Conservation (phyloP, 768 basidiomycete genomes). For the Kwoniella mangroviensis region DNA sequence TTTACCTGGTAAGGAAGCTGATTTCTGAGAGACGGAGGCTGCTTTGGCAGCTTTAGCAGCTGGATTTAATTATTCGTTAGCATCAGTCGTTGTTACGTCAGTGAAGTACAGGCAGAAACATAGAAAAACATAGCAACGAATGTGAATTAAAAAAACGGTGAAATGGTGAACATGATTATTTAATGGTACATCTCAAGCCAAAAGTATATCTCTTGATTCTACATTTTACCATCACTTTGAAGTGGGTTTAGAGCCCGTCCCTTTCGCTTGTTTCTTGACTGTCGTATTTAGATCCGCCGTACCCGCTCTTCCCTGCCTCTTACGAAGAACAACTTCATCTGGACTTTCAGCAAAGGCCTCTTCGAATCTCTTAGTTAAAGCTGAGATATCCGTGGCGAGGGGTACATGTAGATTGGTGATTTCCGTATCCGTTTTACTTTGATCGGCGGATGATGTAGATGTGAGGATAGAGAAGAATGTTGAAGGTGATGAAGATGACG, state of each 20-base stretch:
- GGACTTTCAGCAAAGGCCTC: constrained; percentile 77
- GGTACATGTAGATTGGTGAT: constrained; percentile 35
- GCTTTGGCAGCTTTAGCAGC: constrained; percentile 44
- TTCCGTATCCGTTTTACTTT: constrained; percentile 13
- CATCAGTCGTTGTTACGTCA: constrained; percentile 7
- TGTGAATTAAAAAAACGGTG: too few species aligned
- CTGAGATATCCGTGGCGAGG: constrained; percentile 24
- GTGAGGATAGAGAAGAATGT: constrained; percentile 41
- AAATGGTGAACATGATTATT: neutral
- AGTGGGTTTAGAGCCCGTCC: constrained; percentile 17
- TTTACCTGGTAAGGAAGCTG: constrained; percentile 48
- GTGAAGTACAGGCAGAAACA: neutral
- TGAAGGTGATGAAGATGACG: constrained; percentile 19
- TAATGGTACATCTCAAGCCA: constrained; percentile 27
- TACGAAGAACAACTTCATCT: constrained; percentile 73
- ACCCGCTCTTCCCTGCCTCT: constrained; percentile 42
- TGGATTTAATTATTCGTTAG: constrained; percentile 6
- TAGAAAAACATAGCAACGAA: too few species aligned
- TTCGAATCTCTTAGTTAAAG: constrained; percentile 57
- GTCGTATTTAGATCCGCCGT: constrained; percentile 30
- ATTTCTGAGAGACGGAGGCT: constrained; percentile 41
- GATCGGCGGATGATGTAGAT: constrained; percentile 4
- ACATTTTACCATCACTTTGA: constrained; percentile 11
- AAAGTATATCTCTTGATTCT: constrained; percentile 40
- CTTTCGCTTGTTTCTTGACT: constrained; percentile 33